Base-by-base conservation (phyloP, 306 rosid genomes). In the Quercus robur region DNA sequence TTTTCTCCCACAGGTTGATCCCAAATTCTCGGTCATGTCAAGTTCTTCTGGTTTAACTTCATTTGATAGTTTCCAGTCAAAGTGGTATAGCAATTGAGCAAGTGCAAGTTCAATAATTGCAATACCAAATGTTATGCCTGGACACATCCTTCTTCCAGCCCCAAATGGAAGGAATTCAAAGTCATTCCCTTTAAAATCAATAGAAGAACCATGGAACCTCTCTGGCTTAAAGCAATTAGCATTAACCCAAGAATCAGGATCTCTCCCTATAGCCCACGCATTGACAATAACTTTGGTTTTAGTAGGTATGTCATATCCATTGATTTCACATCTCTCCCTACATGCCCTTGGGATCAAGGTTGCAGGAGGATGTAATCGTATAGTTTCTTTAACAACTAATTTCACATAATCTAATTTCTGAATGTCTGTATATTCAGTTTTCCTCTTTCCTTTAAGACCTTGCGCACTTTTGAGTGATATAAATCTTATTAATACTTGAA, bases 61-160 rank as follows among this genome's bases (percentile, higher is more conserved):
- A 70, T 56, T 74, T 2, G 73, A 81, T 69, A 80, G 84, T 70
- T 77, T 77, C 86, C 85, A 80, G 41, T 86, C 83, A 79, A 64
- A 64, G 13, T 64, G 38, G 46, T 64, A 30, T 3, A 30, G 70
- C 46, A 64, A 18, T 64, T 64, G 23, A 1, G 86, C 77, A 49
- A 86, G 83, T 30, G 82, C 35, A 2, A 70, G 0, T 62, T 85
- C 81, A 54, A 85, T 62, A 33, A 25, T 72, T 5, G 85, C 61
- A 11, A 12, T 46, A 44, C 77, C 85, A 63, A 85, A 85, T 44
- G 70, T 13, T 21, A 76, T 76, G 5, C 84, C 81, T 1, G 79
- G 87, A 11, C 87, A 80, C 4, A 76, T 84, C n/a, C 87, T 84
- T 46, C 87, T 76, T 73, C 87, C 84, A 4, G 68, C 71, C 33